Percentiles rank a stretch among this genome's conserved stretches.
Conservation (phyloP, 768 basidiomycete genomes). For the Botryobasidium botryosum region DNA sequence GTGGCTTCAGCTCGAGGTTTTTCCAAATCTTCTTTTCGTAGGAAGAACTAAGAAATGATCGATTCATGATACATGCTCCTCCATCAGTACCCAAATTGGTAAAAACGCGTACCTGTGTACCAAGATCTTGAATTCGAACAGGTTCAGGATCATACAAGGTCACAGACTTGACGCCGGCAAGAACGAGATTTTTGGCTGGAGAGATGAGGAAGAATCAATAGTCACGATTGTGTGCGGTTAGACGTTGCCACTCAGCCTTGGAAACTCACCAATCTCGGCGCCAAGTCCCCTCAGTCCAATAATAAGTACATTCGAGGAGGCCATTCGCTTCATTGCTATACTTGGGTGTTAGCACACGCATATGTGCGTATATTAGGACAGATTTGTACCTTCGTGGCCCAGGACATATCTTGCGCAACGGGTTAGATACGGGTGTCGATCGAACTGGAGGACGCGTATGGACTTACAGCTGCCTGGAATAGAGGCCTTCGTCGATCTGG, state of each 20-base stretch:
- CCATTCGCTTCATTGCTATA: conserved; percentile 99
- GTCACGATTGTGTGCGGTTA: neutral
- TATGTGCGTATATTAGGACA: neutral
- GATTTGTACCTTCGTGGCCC: conserved; percentile 71
- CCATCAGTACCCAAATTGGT: neutral
- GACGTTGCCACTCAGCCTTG: no score
- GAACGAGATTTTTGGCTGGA: conserved; percentile 80
- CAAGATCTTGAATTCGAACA: conserved; percentile 74
- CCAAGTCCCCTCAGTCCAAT: conserved; percentile 86
- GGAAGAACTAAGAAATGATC: conserved; percentile 56
- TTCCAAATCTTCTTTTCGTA: conserved; percentile 74
- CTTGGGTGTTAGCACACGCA: conserved; percentile 13
- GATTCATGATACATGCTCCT: neutral
- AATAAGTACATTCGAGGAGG: conserved; percentile 83
- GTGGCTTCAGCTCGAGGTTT: conserved; percentile 76
- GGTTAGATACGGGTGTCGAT: conserved; percentile 9
- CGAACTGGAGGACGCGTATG: conserved; percentile 4
- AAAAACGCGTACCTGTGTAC: conserved; percentile 57
- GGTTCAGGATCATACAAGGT: conserved; percentile 89
- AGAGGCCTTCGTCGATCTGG: conserved; percentile 60
- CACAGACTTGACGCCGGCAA: conserved; percentile 96
- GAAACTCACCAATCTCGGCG: conserved; percentile 70
- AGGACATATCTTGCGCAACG: conserved; percentile 59
- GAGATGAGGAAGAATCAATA: neutral
- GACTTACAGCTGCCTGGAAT: conserved; percentile 82